These are phyloP conservation scores for Corinectria fuckeliana DNA, from an alignment of 2,329 filamentous ascomycete species.

Conservation along the genomic window DNA sequence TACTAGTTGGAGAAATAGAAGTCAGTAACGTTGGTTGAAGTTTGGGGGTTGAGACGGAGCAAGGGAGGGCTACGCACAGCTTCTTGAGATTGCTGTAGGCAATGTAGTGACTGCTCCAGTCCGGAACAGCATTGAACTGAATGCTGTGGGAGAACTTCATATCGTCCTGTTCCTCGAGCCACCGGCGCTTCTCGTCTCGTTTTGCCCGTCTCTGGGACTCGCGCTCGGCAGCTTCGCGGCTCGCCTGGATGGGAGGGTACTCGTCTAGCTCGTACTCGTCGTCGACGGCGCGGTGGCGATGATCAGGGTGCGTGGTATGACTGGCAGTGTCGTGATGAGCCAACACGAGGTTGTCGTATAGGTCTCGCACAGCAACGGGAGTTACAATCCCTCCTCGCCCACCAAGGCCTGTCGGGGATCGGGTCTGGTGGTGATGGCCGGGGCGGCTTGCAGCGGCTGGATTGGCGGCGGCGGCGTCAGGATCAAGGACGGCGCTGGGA, in stretches of 20 bases:
- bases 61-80: constrained; percentile 66
- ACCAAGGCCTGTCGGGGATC: constrained; percentile 33
- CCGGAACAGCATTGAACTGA: constrained; percentile 99
- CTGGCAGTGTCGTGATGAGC: constrained; percentile 14
- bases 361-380: constrained; percentile 20
- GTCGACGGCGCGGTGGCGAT: constrained; percentile 8
- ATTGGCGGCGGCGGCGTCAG: constrained; percentile 17
- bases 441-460: constrained; percentile 8
- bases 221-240: constrained; percentile 40
- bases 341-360: constrained; percentile 7
- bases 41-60: not conserved
- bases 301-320: not conserved
- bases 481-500: constrained; percentile 38
- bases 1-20: constrained; percentile 62
- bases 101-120: constrained; percentile 98
- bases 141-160: constrained; percentile 99
- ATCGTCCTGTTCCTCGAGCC: constrained; percentile 77
- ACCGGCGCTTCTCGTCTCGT: constrained; percentile 68
- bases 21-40: constrained; percentile 5
- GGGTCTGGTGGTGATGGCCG: constrained; percentile 28
- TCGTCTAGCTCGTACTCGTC: constrained; percentile 52
- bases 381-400: constrained; percentile 47
- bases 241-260: constrained; percentile 44
- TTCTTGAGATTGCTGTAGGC: constrained; percentile 99
- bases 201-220: constrained; percentile 50